Conservation (phyloP, 768 basidiomycete species). For the Cantharellus anzutake region DNA sequence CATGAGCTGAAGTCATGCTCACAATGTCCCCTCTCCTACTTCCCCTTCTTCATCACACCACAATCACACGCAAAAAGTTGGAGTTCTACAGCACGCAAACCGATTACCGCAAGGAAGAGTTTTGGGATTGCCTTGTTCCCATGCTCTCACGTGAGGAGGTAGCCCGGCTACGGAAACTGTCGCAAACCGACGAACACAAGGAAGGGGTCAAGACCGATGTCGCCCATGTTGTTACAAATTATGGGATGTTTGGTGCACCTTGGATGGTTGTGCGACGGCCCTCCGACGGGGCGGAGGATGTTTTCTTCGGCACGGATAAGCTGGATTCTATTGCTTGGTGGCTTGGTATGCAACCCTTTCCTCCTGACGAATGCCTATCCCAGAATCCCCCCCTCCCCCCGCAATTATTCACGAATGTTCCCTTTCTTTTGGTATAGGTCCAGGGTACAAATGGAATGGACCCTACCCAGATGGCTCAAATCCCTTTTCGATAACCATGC, state of each 20-base stretch:
- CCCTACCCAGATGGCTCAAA: neutral
- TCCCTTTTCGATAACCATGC: neutral
- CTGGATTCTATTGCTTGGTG: neutral
- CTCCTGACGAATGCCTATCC: neutral
- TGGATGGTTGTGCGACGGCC: neutral
- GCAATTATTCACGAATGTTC: too few species aligned
- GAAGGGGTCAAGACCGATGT: neutral
- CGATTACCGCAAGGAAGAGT: neutral
- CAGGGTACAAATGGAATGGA: neutral
- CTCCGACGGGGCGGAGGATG: neutral
- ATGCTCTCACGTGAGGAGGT: neutral
- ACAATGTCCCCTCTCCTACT: too few species aligned
- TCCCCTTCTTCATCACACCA: too few species aligned
- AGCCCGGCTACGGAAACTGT: neutral
- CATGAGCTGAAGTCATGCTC: neutral
- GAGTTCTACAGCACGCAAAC: neutral
- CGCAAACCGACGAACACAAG: neutral
- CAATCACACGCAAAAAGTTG: neutral
- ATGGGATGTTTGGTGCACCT: neutral
- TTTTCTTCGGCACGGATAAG: neutral
- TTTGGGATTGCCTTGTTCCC: neutral
- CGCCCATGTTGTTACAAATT: neutral
- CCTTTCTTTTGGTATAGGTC: neutral
- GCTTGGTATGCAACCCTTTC: neutral
- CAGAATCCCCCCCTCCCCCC: neutral